These are phyloP conservation scores for Xylariaceae sp. DNA, from an alignment of 2,329 filamentous ascomycete species.

Conservation along the genomic window DNA sequence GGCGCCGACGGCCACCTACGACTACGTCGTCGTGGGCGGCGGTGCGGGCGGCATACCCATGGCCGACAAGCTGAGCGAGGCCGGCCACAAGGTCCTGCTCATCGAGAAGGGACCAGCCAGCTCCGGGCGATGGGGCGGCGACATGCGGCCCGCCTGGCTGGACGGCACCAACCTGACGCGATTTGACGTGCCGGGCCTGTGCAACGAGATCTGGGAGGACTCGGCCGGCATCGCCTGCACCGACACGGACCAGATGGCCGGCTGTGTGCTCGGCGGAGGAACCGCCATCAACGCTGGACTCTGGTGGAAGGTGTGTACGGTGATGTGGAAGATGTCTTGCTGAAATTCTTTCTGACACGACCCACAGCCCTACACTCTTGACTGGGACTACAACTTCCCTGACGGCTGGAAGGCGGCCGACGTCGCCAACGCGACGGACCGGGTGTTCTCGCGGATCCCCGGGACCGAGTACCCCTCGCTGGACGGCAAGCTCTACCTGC, in stretches of 20 bases:
- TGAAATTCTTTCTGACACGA: constrained; percentile 8
- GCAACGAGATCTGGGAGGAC: constrained; percentile 62
- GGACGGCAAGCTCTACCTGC: constrained; percentile 60
- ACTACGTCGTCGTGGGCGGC: constrained; percentile 54
- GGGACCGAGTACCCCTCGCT: constrained; percentile 59
- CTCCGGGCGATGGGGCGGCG: constrained; percentile 57
- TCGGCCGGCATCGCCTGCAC: constrained; percentile 57
- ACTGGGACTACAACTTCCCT: constrained; percentile 69
- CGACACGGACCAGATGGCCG: constrained; percentile 66
- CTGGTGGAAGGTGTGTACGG: constrained; percentile 49
- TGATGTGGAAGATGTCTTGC: neutral
- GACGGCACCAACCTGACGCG: constrained; percentile 55
- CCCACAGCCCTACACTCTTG: constrained; percentile 47
- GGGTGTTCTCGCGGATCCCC: constrained; percentile 62
- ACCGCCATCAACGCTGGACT: constrained; percentile 61
- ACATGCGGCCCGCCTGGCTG: constrained; percentile 54
- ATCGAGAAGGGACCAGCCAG: constrained; percentile 55
- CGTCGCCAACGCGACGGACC: constrained; percentile 49
- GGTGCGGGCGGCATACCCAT: constrained; percentile 53
- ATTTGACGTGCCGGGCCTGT: constrained; percentile 65
- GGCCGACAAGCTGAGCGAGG: constrained; percentile 54
- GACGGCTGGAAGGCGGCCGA: constrained; percentile 61
- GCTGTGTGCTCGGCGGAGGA: constrained; percentile 62
- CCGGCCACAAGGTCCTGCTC: constrained; percentile 57
- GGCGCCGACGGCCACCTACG: constrained; percentile 39